Base-by-base conservation (phyloP, 768 basidiomycete species). In the Pleurotus salmoneostramineus region DNA sequence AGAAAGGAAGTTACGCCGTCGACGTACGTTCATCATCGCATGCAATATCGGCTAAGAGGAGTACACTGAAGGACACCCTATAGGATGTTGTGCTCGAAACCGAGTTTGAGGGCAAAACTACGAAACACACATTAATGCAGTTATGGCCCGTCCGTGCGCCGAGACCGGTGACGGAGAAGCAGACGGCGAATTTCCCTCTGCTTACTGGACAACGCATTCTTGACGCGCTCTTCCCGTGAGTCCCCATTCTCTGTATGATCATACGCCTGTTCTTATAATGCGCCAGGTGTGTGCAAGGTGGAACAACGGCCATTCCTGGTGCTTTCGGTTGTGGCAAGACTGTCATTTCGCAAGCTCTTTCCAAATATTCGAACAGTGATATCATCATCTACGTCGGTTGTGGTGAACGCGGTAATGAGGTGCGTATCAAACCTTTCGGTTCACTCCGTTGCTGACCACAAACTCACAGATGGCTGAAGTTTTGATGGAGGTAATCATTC, bases 361-460 rank as follows among this genome's bases (percentile, higher is more conserved):
- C 96, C 58, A 99, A 99, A 72, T 99, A 85, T 75, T 99, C 97
- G 31, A 99, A 99, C 78, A 97, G 95, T 64, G 96, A 98, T 71
- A 98, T 98, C 66, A 98, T 99, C 69, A 86, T 99, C 64, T 99
- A 99, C 69, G 97, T 99, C 64, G 97, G 97, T 27, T 98, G 97
- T 69, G 97, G 96, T 61, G 97, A 99, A 74, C 93, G 97, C 64
- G 96, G 96, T 67, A 98, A 98, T 68, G 94, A 97, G 82, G 91
- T 87, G 58, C 50, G 77, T 65, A 12, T 12, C 15, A 15, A 31
- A 6, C 12, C 45, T 47, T 8, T 49, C 6, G 37, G 48, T 42
- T 21, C 4, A 14, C 10, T 45, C 11, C 21, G 6, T 47, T 21
- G 14, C 6, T 7, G 15, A 6, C 6, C 40, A 36, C 36, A 36